Evolutionary conservation across 371 early-diverging fungal species (phyloP).

Genomic region (Mortierella sp.): DNA sequence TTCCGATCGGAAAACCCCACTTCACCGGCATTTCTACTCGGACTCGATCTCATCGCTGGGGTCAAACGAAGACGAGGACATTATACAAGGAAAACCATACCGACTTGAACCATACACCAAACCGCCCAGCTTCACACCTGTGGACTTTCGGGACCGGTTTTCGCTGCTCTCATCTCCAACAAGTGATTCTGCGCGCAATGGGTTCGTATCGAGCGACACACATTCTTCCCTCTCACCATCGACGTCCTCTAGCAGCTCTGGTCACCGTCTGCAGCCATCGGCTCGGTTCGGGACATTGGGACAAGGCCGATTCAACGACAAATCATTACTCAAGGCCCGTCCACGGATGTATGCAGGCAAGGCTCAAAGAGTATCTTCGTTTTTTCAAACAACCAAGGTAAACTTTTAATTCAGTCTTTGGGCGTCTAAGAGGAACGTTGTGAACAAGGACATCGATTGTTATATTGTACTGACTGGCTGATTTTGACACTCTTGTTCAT

Average conservation of each 20-base stretch:
- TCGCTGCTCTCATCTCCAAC: constrained; percentile 21
- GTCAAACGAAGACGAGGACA: neutral
- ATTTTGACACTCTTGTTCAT: neutral
- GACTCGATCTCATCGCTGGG: constrained; percentile 4
- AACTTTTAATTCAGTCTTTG: neutral
- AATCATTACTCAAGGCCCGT: constrained; percentile 34
- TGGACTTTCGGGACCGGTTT: constrained; percentile 26
- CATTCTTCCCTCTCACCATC: neutral
- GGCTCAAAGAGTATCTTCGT: constrained; percentile 28
- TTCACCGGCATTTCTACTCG: neutral
- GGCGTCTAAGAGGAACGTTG: neutral
- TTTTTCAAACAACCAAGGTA: constrained; percentile 52
- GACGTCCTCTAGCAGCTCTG: neutral
- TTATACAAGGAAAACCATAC: constrained; percentile 24
- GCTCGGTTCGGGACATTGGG: constrained; percentile 16
- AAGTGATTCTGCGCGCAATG: constrained; percentile 5
- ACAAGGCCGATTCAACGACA: constrained; percentile 26
- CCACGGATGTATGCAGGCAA: constrained; percentile 51
- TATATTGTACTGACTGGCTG: neutral
- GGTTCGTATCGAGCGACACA: neutral
- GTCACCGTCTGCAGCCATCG: constrained; percentile 11
- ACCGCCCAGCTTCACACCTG: constrained; percentile 26
- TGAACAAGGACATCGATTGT: neutral
- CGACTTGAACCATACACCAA: constrained; percentile 51
- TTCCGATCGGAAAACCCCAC: constrained; percentile 8